These are phyloP conservation scores for Hypoxylon sp. DNA, from an alignment of 2,329 filamentous ascomycete genomes.

Conservation along the genomic window DNA sequence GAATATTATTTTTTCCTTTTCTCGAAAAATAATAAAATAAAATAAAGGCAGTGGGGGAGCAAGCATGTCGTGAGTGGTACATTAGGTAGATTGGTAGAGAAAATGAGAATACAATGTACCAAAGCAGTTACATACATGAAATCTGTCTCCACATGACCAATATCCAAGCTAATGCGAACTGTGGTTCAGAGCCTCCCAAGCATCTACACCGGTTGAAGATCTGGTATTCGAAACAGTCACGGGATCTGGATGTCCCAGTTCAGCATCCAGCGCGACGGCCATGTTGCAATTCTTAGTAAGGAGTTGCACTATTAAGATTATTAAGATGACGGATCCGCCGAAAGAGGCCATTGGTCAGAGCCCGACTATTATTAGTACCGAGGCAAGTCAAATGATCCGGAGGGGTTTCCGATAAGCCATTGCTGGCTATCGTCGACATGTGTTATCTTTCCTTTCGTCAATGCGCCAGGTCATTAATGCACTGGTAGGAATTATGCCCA, in stretches of 20 bases:
- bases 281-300: constrained; percentile 27
- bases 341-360: constrained; percentile 28
- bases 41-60: constrained; percentile 1
- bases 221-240: constrained; percentile 39
- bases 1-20: not conserved
- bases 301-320: constrained; percentile 6
- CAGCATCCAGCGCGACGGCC: constrained; percentile 23
- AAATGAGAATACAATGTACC: constrained; percentile 7
- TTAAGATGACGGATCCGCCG: constrained; percentile 35
- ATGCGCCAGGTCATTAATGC: constrained; percentile 16
- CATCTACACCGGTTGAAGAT: constrained; percentile 38
- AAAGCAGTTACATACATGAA: constrained; percentile 3
- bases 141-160: constrained; percentile 27
- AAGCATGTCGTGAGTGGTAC: constrained; percentile 2
- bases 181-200: constrained; percentile 35
- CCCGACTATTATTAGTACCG: constrained; percentile 31
- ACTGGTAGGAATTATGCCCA: constrained; percentile 6
- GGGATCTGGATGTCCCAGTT: constrained; percentile 32
- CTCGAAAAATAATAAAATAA: constrained; percentile 24
- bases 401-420: constrained; percentile 20
- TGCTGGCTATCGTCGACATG: not conserved
- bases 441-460: constrained; percentile 11
- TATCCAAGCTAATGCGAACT: constrained; percentile 35
- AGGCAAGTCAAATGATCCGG: constrained; percentile 29
- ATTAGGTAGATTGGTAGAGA: not conserved